A percentile compares a stretch with the other conserved stretches of the same genome.
Conservation (phyloP, 441 rosid genomes). For the Pelargonium cotyledonis region DNA sequence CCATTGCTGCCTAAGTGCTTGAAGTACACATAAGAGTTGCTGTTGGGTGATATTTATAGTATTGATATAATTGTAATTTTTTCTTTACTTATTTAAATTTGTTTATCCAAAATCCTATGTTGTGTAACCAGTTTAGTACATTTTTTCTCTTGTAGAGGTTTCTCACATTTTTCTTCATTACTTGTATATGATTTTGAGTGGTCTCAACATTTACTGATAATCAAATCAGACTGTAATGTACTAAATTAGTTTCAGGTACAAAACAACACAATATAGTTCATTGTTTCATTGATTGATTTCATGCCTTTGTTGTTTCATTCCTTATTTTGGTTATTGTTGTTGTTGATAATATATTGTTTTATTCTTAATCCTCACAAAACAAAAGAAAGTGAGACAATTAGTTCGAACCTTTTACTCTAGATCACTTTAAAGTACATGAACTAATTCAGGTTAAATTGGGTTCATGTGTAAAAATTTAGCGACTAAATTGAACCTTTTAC, state of each 20-base stretch:
- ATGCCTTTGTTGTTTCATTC: too few relatives aligned
- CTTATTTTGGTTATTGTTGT: too few relatives aligned
- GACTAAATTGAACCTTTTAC: too few relatives aligned
- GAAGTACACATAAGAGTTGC: background rate
- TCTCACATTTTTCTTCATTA: background rate
- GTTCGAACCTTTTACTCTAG: too few relatives aligned
- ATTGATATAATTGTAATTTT: background rate
- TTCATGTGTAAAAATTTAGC: too few relatives aligned
- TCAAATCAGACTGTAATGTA: background rate
- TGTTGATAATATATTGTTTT: too few relatives aligned
- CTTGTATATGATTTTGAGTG: background rate
- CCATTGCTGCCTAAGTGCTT: constrained; percentile 1
- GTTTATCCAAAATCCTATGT: background rate
- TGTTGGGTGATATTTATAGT: background rate
- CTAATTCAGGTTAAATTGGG: too few relatives aligned
- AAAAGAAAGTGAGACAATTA: too few relatives aligned
- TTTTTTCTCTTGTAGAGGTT: background rate
- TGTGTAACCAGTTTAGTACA: background rate
- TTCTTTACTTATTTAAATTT: background rate
- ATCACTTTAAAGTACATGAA: too few relatives aligned
- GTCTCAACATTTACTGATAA: background rate
- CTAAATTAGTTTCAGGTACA: background rate
- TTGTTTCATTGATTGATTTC: background rate
- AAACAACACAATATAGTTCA: background rate
- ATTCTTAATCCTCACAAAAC: too few relatives aligned